Evolutionary conservation across 2,329 filamentous ascomycete genomes (phyloP), one percentile per base, ranked within the genome.

Genomic region (Fusarium nodosum): DNA sequence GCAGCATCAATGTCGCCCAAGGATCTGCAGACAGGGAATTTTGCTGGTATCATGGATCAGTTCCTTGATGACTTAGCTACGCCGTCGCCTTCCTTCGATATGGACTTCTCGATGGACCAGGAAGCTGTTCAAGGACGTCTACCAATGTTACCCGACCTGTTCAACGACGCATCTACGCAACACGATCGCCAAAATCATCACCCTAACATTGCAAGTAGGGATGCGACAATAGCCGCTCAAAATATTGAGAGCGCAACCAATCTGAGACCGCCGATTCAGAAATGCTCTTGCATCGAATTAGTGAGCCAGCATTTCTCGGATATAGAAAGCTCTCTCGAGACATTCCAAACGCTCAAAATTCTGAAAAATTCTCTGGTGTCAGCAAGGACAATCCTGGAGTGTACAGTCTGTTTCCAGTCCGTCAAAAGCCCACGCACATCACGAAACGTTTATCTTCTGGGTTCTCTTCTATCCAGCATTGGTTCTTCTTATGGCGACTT

Each of bases 31-130:
- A 56, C 24, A 0, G 20, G 34, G 8, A 42, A 26, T 4, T 62
- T 63, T n/a, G 39, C 41, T 39, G 56, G 59, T 15, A 46, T 62
- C 3, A 63, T 63, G 48, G 41, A 63, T 22, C 60, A 62, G 12
- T 63, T 63, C 16, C 34, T 63, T 11, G 60, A 62, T 24, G 47
- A 63, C 7, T 6, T 63, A 0, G 26, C 18, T 0, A 42, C 57
- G 7, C 47, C 60, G 3, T 7, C 55, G 20, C 47, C 60, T 3
- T 4, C 30, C 6, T 63, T 63, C 7, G 11, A 63, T 1, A 55
- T 63, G 47, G 34, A 22, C 7, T 63, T 63, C 20, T 31, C 57
- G 5, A 26, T 48, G 2, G 47, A 56, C 0, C 47, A 55, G 5
- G 41, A 47, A 1, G 7, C 13, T 8, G 12, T 0, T 0, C 22